Evolutionary conservation across 495 filamentous ascomycete species (phyloP), one percentile per base, ranked within the genome.

Genomic region (Penicillium paxilli): DNA sequence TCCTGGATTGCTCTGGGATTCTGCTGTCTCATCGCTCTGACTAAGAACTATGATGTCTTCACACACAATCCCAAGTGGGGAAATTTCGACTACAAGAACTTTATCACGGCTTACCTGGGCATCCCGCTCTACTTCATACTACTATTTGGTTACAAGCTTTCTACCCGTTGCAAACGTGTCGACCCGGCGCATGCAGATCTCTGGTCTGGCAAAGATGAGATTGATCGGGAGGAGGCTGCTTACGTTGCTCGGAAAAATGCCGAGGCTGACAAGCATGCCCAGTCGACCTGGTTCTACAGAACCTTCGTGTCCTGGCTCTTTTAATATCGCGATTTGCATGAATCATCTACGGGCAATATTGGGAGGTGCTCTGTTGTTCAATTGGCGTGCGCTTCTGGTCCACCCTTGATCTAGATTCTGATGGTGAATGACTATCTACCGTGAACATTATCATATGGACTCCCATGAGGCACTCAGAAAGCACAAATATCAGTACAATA

Each of bases 11-110:
- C 88, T 3, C 77, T 94, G 2, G 66, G 71, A 52, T 84, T 91
- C 62, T 90, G 87, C 68, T 75, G 75, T 51, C 57, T 95, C 20
- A 86, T 96, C 56, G 82, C 82, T 12, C 62, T 92, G 17, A 90
- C 87, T 55, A 91, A 92, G 77, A 87, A 91, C 64, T 94, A 84
- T 63, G 81, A 82, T 59, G 85, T 89, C 22, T 96, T 92, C 68
- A 70, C 78, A 4, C 65, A 74, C 53, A 69, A 60, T 20, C 32
- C 59, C 12, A 71, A 74, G 33, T 84, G 79, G 48, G 80, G 82
- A 10, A 76, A 79, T 37, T 86, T 85, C 64, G 76, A 84, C 62
- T 84, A 86, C 65, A 84, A 85, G 69, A 87, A 82, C 59, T 94
- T 94, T 69, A 81, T 95, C 67, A 92, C 89, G 0, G 83, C 84